Evolutionary conservation across 2,329 filamentous ascomycete genomes (phyloP).

Genomic region (Fusarium duplospermum): DNA sequence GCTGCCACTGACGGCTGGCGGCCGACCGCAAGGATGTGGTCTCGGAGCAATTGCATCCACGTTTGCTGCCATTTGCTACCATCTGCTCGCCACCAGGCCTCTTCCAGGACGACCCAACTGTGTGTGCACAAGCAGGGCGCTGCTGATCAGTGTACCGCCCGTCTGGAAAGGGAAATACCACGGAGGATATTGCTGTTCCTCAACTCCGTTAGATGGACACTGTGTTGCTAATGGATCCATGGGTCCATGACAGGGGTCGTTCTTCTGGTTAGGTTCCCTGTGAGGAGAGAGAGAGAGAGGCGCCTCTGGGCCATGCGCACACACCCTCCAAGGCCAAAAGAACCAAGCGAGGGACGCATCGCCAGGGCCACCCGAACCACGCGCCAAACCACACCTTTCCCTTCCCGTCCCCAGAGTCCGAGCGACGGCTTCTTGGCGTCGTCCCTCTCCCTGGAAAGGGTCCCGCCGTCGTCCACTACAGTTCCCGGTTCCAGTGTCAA

Average conservation of each 20-base stretch:
- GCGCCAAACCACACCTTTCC: constrained; percentile 35
- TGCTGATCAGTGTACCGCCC: constrained; percentile 14
- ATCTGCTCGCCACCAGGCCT: neutral
- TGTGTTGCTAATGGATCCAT: constrained; percentile 17
- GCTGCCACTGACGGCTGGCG: neutral
- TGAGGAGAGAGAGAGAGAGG: constrained; percentile 13
- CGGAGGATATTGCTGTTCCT: constrained; percentile 22
- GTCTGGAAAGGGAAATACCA: constrained; percentile 39
- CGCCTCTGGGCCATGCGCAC: constrained; percentile 3
- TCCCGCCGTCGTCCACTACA: constrained; percentile 11
- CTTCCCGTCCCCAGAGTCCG: constrained; percentile 39
- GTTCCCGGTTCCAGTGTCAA: constrained; percentile 25
- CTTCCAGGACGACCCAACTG: neutral
- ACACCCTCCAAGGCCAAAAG: constrained; percentile 30
- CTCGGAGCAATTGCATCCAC: neutral
- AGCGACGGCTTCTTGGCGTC: constrained; percentile 33
- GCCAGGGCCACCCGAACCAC: constrained; percentile 6
- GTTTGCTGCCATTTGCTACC: neutral
- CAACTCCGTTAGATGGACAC: constrained; percentile 27
- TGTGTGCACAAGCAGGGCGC: neutral
- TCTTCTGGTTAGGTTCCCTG: constrained; percentile 34
- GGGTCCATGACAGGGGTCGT: constrained; percentile 18
- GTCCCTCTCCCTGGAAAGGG: constrained; percentile 25
- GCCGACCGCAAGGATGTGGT: neutral
- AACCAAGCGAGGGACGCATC: constrained; percentile 20